Conservation (phyloP, 768 basidiomycete genomes). For the Kwoniella bestiolae region DNA sequence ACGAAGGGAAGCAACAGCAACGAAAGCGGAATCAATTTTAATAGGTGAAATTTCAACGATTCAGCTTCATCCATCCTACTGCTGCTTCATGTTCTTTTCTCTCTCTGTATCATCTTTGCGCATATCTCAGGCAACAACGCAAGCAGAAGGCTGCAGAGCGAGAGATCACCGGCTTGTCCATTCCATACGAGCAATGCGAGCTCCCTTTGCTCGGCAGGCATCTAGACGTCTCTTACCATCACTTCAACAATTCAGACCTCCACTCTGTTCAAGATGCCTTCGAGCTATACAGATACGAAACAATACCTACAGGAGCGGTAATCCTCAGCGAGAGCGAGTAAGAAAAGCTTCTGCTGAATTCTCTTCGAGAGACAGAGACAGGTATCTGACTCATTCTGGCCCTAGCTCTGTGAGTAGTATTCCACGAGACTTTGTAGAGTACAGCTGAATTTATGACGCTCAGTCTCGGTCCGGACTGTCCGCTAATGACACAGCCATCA, state of each 20-base stretch:
- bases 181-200: not conserved
- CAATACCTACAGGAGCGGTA: not conserved
- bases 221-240: not conserved
- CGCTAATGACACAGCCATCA: not conserved
- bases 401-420: conserved; percentile 1
- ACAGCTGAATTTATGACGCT: not conserved
- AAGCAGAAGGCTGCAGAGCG: not conserved
- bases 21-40: conserved; percentile 6
- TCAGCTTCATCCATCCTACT: not conserved
- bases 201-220: conserved; percentile 2
- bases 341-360: conserved; percentile 15
- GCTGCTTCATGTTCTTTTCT: not conserved
- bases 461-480: conserved; percentile 1
- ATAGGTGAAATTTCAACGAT: conserved; percentile 10
- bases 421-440: not conserved
- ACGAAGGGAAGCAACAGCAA: no score
- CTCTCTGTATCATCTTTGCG: not conserved
- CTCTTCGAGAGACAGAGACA: conserved; percentile 1
- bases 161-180: not conserved
- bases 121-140: no score
- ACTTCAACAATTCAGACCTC: not conserved
- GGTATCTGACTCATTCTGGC: not conserved
- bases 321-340: not conserved
- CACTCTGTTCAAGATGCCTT: conserved; percentile 10
- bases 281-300: conserved; percentile 9